Percentiles rank a stretch among this genome's conserved stretches.
phyloP scores from a whole-genome alignment of 495 filamentous ascomycete species.

The Tuber aestivum region DNA sequence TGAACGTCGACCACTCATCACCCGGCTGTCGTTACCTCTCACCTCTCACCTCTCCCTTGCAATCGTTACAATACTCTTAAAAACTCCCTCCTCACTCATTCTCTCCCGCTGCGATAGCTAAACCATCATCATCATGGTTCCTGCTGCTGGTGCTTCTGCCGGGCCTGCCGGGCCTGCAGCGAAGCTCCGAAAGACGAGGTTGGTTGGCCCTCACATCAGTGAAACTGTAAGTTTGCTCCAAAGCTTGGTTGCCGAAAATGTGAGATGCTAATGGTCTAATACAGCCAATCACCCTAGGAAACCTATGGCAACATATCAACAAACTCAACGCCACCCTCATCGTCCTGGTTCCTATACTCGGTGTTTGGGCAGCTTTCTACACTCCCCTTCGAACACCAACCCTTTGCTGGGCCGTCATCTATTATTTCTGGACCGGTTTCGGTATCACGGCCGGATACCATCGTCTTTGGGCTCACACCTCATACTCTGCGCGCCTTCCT shows the following conservation, averaged over 20 bases:
- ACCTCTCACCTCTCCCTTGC: not conserved
- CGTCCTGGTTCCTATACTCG: conserved; percentile 71
- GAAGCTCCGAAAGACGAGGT: conserved; percentile 28
- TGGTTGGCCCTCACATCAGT: conserved; percentile 39
- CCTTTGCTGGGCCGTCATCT: conserved; percentile 69
- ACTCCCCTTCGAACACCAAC: conserved; percentile 72
- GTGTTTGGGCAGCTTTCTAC: conserved; percentile 73
- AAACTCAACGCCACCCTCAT: conserved; percentile 89
- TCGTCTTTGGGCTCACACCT: conserved; percentile 89
- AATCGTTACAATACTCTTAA: not conserved
- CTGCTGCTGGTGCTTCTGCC: conserved; percentile 16
- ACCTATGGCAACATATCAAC: conserved; percentile 97
- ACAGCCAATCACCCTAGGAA: conserved; percentile 66
- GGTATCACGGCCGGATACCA: conserved; percentile 90
- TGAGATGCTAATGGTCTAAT: conserved; percentile 11
- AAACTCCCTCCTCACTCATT: not conserved
- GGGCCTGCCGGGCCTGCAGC: conserved; percentile 20
- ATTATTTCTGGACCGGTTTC: conserved; percentile 88
- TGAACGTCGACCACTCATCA: not conserved
- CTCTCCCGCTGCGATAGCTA: not conserved
- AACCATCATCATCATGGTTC: conserved; percentile 13
- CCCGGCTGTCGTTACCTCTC: not conserved
- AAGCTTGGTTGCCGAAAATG: not conserved
- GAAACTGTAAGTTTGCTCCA: conserved; percentile 34
- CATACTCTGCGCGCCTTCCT: conserved; percentile 81